Evolutionary conservation across 352 stramenopile genomes (phyloP).

Genomic region (Pythium chondricola): DNA sequence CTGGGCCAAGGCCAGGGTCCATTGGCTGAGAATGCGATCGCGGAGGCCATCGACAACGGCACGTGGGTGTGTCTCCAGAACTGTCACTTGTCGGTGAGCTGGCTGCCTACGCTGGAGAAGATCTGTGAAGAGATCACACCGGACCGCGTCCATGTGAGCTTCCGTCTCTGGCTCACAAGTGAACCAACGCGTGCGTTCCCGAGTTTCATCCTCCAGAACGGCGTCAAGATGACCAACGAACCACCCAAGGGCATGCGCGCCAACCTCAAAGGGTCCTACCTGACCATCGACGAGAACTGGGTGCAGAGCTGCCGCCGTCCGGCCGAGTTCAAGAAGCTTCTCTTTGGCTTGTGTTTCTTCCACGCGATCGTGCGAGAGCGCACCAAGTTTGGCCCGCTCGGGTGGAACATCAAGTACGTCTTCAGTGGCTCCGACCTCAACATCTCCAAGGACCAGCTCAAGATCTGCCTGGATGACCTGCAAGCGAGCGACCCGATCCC

Average conservation of each 20-base stretch:
- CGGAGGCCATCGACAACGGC: conserved; percentile 89
- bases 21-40: conserved; percentile 89
- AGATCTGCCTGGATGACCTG: conserved; percentile 77
- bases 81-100: conserved; percentile 92
- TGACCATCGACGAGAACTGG: conserved; percentile 77
- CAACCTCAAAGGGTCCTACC: conserved; percentile 91
- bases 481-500: conserved; percentile 60
- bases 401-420: conserved; percentile 89
- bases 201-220: conserved; percentile 91
- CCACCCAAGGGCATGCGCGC: conserved; percentile 92
- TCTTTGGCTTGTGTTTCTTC: conserved; percentile 92
- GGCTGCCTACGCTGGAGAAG: conserved; percentile 92
- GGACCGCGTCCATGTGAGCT: conserved; percentile 88
- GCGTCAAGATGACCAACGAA: conserved; percentile 96
- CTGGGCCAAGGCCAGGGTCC: conserved; percentile 92
- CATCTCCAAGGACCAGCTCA: conserved; percentile 83
- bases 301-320: conserved; percentile 53
- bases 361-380: conserved; percentile 83
- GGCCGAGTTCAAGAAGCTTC: conserved; percentile 74
- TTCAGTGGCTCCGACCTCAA: conserved; percentile 81
- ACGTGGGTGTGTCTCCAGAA: conserved; percentile 96
- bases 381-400: conserved; percentile 79
- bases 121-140: conserved; percentile 92
- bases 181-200: conserved; percentile 92
- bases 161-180: conserved; percentile 93